Evolutionary conservation across 306 rosid genomes (phyloP), one percentile per base, ranked within the genome.

Genomic region (Malus asiatica): DNA sequence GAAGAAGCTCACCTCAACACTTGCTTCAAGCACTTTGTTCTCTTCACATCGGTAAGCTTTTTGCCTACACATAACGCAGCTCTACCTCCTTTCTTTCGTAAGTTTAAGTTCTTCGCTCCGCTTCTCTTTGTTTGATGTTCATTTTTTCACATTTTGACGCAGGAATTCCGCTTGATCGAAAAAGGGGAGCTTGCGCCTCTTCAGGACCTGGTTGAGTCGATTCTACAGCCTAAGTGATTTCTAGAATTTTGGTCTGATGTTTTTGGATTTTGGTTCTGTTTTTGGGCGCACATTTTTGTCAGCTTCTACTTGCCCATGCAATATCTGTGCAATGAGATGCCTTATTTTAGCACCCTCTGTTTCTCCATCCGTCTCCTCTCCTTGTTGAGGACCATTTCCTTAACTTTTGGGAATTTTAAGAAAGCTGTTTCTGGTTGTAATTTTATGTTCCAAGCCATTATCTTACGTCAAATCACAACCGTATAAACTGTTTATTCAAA

Each of bases 1-100:
- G 98, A 93, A 84, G 95, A 93, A 84, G 98, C 98, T 76, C 98
- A 93, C 77, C 87, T 93, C 52, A 93, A 93, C 65, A 93, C 98
- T 66, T 93, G 96, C 93, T 90, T 93, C 84, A 93, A 93, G 88
- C 98, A 93, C 79, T 93, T 93, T 81, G 90, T 93, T 78, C 88
- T 93, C 60, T 93, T 90, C 78, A 90, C 93, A 11, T 90, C 96
- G 83, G 98, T 93, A 78, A 89, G 93, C 79, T 82, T 19, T 65
- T 19, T 38, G 42, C 9, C 42, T 38, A 38, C 2, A 2, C 42
- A 38, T 38, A 8, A 38, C 42, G 42, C 42, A 38, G 53, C 8
- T 6, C 53, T 16, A 5, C 55, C 55, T 51, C 55, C 20, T 5
- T 4, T 48, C 20, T 16, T 51, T 15, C 8, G 20, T 48, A 48